phyloP scores from a whole-genome alignment of 257 asterid species.

The Ocimum tenuiflorum region DNA sequence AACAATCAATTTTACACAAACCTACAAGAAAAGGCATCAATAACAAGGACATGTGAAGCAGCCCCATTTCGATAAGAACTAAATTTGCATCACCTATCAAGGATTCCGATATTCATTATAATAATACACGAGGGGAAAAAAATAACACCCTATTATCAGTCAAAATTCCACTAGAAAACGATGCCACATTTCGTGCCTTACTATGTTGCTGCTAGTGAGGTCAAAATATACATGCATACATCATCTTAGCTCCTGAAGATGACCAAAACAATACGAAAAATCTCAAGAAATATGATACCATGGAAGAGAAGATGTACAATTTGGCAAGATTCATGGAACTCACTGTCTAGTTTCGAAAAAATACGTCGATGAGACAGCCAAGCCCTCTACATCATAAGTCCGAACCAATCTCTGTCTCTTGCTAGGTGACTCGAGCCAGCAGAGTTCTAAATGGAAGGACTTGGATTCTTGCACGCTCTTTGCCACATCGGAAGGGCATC shows the following conservation, averaged over 20 bases:
- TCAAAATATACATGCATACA: not conserved
- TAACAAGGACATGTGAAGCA: no score
- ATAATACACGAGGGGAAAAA: no score
- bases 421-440: constrained; percentile 76
- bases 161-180: not conserved
- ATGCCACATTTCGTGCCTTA: not conserved
- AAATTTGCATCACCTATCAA: not conserved
- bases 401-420: constrained; percentile 83
- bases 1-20: no score
- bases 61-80: not conserved
- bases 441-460: constrained; percentile 79
- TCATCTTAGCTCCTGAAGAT: not conserved
- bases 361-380: constrained; percentile 79
- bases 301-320: not conserved
- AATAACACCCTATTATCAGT: not conserved
- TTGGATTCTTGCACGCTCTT: constrained; percentile 72
- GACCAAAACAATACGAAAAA: not conserved
- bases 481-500: constrained; percentile 68
- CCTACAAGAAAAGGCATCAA: not conserved
- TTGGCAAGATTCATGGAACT: not conserved
- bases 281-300: not conserved
- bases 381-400: constrained; percentile 79
- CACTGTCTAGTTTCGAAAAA: constrained; percentile 64
- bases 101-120: no score
- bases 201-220: not conserved